Percentiles rank a stretch among this genome's conserved stretches.
phyloP scores from a whole-genome alignment of 139 green algal genomes.

The Yamagishiella unicocca region DNA sequence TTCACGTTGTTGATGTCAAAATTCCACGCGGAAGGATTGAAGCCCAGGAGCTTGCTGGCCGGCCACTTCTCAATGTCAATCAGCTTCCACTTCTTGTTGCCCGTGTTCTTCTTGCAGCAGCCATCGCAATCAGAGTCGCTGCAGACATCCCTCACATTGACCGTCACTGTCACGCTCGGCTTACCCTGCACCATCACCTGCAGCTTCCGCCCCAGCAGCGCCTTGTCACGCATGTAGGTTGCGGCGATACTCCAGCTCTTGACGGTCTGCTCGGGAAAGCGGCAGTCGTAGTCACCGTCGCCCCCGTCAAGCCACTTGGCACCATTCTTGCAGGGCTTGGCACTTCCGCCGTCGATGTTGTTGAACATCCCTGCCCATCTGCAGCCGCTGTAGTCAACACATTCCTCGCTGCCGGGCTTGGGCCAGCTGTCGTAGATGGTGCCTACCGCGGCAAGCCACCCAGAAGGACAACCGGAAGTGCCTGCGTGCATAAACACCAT shows the following conservation, averaged over 20 bases:
- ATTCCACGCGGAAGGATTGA: not conserved
- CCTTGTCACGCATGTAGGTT: not conserved
- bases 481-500: too few species aligned
- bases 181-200: not conserved
- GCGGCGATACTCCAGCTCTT: not conserved
- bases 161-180: not conserved
- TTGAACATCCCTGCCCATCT: conserved; percentile 22
- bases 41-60: conserved; percentile 19
- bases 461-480: not conserved
- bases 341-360: not conserved
- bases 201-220: not conserved
- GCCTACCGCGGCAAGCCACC: conserved; percentile 6
- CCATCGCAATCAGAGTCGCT: conserved; percentile 30
- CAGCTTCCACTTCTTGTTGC: conserved; percentile 10
- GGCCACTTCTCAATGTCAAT: conserved; percentile 46
- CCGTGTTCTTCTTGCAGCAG: conserved; percentile 42
- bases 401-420: not conserved
- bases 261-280: not conserved
- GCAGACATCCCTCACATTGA: conserved; percentile 4
- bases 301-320: conserved; percentile 20
- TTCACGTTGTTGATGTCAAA: not conserved
- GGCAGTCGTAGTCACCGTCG: not conserved
- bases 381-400: conserved; percentile 18
- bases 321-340: not conserved
- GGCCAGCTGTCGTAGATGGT: conserved; percentile 37